Evolutionary conservation across 2,329 filamentous ascomycete species (phyloP), one percentile per base, ranked within the genome.

Genomic region (Ophidiomyces ophidiicola): DNA sequence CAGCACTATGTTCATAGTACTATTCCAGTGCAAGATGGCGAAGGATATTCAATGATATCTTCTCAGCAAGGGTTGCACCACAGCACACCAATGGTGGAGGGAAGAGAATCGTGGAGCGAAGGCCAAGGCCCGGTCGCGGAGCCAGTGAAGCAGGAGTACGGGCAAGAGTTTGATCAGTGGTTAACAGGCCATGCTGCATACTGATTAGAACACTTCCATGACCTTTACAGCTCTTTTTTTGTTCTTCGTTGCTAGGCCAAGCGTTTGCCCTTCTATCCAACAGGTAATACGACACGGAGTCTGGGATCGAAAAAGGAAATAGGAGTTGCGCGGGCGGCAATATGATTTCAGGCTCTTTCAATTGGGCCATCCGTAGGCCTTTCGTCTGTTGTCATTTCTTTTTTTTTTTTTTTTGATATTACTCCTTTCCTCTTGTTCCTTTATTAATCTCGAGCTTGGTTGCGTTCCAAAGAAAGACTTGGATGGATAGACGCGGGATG

Each of bases 81-180:
- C 21, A 17, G 33, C 12, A 24, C 28, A 24, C 23, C 25, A 28
- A 41, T 56, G 48, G 43, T 60, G 51, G 50, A 57, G 44, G 41
- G 51, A 28, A 49, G 57, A 48, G 53, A 57, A 48, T 36, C 50
- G 25, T 63, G 61, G 50, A 60, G 47, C 21, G 51, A 61, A 39
- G 48, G 41, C 25, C 51, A 59, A 39, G 48, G 41, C 25, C 51
- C 58, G n/a, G 49, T 61, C 8, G 32, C 4, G 12, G 32, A 33
- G 15, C 25, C 19, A 15, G 30, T 39, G 59, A 66, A 32, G 53
- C 58, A 35, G 58, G 7, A n/a, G 24, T 26, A 26, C n/a, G 24
- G 24, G 24, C n/a, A 38, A 18, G 36, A 38, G 57, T 28, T 68
- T 44, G 64, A 68, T 32, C 61, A 63, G 33, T 68, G 64, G 64